Evolutionary conservation across 2,329 filamentous ascomycete species (phyloP), one percentile per base, ranked within the genome.

Genomic region (Parastagonospora avenae): DNA sequence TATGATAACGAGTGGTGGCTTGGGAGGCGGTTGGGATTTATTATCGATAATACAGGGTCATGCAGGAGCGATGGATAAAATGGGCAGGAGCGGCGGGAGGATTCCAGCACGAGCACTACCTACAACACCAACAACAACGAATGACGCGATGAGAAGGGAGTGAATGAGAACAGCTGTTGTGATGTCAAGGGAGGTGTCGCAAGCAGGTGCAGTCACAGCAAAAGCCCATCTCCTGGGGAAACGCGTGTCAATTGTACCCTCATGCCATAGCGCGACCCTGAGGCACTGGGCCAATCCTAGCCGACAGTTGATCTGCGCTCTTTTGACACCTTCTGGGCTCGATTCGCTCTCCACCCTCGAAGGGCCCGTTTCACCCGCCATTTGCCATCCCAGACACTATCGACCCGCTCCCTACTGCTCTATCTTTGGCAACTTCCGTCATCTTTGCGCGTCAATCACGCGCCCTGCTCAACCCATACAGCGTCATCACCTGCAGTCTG

Each of bases 21-120:
- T 24, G 19, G 19, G 19, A 24, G 50, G 59, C 46, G 49, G 50
- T 48, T 55, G 52, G 57, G 53, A 37, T 48, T 42, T 51, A 30
- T 44, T 58, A 54, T 61, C 60, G 60, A 56, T 60, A 50, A 46
- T 43, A 37, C 31, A 32, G 40, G 36, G 27, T 36, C 45, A 55
- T 50, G 49, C 51, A 54, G 42, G 48, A 35, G 33, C 14, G 28
- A 8, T 14, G 24, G 45, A 33, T 53, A 36, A 44, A 54, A 49
- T 36, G 47, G 57, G 54, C 52, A 62, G 48, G 55, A 53, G 45
- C 45, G 38, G 50, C 44, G 42, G 41, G 38, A 45, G 35, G 46
- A 19, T 29, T 8, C 4, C 6, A 35, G 45, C 12, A 35, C 30
- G 24, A 48, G 46, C 15, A 39, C 27, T 10, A 44, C 24, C 27